Conservation (phyloP, 2,329 filamentous ascomycete genomes). For the Trichoderma aggressivum region DNA sequence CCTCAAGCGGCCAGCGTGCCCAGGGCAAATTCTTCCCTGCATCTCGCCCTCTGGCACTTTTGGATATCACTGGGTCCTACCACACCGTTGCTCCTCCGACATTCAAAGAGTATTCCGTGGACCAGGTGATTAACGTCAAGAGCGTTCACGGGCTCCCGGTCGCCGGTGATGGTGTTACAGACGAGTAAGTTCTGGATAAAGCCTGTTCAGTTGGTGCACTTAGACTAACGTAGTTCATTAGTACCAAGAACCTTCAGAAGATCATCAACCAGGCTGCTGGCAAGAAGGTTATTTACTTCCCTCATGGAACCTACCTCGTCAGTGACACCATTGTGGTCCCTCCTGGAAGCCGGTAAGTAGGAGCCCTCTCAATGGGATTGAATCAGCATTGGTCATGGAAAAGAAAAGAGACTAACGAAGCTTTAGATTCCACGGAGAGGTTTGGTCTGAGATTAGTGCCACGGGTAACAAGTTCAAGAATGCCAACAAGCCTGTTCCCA, state of each 20-base stretch:
- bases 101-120: constrained; percentile 39
- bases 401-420: background rate
- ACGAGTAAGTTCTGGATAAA: constrained; percentile 30
- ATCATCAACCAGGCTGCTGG: constrained; percentile 23
- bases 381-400: background rate
- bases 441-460: constrained; percentile 35
- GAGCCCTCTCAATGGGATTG: background rate
- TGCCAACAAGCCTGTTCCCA: constrained; percentile 39
- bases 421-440: constrained; percentile 20
- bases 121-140: constrained; percentile 46
- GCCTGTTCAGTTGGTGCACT: background rate
- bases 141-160: constrained; percentile 38
- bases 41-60: constrained; percentile 13
- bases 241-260: constrained; percentile 20
- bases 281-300: constrained; percentile 42
- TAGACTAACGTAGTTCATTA: background rate
- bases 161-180: constrained; percentile 39
- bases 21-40: constrained; percentile 21
- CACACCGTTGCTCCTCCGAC: constrained; percentile 17
- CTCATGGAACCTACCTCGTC: constrained; percentile 46
- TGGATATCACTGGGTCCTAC: constrained; percentile 18
- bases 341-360: constrained; percentile 17
- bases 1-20: constrained; percentile 15
- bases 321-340: constrained; percentile 51
- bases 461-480: constrained; percentile 45